phyloP scores from a whole-genome alignment of 139 green algal species.

The Tetradesmus lagerheimii region DNA sequence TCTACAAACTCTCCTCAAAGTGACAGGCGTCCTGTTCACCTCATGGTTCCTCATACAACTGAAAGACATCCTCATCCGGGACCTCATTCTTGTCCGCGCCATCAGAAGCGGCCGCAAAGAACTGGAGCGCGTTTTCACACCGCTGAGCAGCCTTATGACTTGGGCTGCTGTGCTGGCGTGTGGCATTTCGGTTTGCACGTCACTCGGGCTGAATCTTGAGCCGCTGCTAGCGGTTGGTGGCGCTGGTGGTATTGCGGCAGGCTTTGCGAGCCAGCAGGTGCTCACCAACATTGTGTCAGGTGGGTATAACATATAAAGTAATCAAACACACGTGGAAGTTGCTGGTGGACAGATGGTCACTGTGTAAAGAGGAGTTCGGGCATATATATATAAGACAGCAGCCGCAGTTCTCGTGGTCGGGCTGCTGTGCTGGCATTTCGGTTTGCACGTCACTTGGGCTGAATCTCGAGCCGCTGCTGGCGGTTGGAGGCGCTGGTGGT shows the following conservation, averaged over 20 bases:
- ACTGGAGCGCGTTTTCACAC: constrained; percentile 16
- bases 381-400: too few species aligned
- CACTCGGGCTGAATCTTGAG: constrained; percentile 43
- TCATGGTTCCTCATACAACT: constrained; percentile 31
- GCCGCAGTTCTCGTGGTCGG: too few species aligned
- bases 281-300: constrained; percentile 50
- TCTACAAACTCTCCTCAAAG: not conserved
- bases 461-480: too few species aligned
- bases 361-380: too few species aligned
- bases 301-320: too few species aligned
- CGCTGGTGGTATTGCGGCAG: constrained; percentile 51
- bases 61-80: constrained; percentile 6
- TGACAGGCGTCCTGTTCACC: not conserved
- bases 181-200: not conserved
- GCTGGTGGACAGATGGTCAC: too few species aligned
- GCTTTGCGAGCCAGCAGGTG: constrained; percentile 57
- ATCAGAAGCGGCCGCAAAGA: constrained; percentile 1
- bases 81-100: not conserved
- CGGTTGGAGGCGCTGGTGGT: too few species aligned
- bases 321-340: too few species aligned
- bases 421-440: too few species aligned
- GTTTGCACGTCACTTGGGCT: too few species aligned
- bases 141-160: constrained; percentile 45
- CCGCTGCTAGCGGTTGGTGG: constrained; percentile 56
- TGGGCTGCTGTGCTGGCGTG: constrained; percentile 45